Evolutionary conservation across 768 basidiomycete species (phyloP), one percentile per base, ranked within the genome.

Genomic region (Auriculariales sp.): DNA sequence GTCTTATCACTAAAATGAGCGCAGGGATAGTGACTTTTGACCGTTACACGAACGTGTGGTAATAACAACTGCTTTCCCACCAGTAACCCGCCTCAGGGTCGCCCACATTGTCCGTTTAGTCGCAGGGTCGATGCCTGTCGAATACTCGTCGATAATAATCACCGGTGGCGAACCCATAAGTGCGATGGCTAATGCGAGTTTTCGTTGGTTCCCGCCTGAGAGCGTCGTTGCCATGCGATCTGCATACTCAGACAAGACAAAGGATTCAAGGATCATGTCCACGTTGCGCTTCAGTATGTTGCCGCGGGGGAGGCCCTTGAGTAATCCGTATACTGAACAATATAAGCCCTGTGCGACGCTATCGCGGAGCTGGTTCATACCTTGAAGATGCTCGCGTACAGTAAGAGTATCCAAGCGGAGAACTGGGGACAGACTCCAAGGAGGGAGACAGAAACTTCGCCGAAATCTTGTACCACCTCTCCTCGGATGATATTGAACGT

Each of bases 21-120:
- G 49, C 48, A 55, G 51, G 14, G 44, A 2, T 2, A 24, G 10
- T 28, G n/a, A 14, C 36, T 27, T n/a, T n/a, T n/a, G n/a, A n/a
- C n/a, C n/a, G n/a, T n/a, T n/a, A 12, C 28, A 69, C 77, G 49
- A 50, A 80, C 81, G 81, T 2, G 82, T 84, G 1, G 81, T 83
- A 48, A 85, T 77, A 29, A 83, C 68, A 6, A 84, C 73, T 3
- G 80, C 79, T 58, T 86, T 85, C 14, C 79, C 82, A 2, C 69
- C 65, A 0, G 79, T 73, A 3, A 83, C 78, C 25, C 70, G 73
- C 49, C 79, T 68, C 49, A 88, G 66, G 0, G 81, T 85, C 14
- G 67, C 65, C 86, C 86, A 88, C 79, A 88, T 85, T 28, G 87
- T 82, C 30, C 86, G 68, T 62, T 87, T 88, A 71, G 80, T 86